These are phyloP conservation scores for Bretschneidera sinensis DNA, from an alignment of 345 rosid species.

Conservation along the genomic window DNA sequence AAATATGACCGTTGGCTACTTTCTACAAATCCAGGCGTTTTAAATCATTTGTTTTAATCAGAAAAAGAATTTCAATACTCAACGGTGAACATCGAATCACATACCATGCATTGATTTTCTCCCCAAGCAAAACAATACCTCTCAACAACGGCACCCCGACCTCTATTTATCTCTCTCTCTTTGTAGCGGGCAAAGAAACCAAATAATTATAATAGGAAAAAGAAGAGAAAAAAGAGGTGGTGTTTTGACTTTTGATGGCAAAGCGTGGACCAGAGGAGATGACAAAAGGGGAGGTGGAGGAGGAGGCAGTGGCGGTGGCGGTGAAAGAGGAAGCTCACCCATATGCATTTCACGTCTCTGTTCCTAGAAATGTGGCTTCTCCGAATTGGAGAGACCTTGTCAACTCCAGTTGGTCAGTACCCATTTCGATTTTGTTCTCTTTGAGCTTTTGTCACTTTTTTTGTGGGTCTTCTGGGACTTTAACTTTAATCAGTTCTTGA, in stretches of 20 bases:
- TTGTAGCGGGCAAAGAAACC: neutral
- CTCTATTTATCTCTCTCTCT: conserved; percentile 11
- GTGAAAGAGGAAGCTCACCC: conserved; percentile 62
- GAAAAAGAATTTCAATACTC: neutral
- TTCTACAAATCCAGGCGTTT: conserved; percentile 35
- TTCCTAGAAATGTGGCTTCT: conserved; percentile 77
- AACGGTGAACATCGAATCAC: conserved; percentile 20
- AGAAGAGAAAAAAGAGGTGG: conserved; percentile 3
- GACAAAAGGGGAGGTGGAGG: conserved; percentile 18
- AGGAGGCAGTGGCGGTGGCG: conserved; percentile 19
- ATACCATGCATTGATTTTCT: conserved; percentile 19
- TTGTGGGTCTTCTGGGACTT: neutral
- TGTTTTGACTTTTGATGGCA: conserved; percentile 26
- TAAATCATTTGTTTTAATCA: conserved; percentile 25
- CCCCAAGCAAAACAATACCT: neutral
- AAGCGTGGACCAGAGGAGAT: conserved; percentile 34
- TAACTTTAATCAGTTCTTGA: neutral
- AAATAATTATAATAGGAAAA: too few species aligned
- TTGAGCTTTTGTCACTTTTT: neutral
- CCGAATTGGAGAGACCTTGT: conserved; percentile 97
- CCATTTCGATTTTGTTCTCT: neutral
- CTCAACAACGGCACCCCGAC: too few species aligned
- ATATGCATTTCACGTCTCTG: conserved; percentile 86
- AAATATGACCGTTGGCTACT: conserved; percentile 60
- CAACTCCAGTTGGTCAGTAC: conserved; percentile 78